Conservation (phyloP, 495 filamentous ascomycete genomes). For the Daldinia vernicosa region DNA sequence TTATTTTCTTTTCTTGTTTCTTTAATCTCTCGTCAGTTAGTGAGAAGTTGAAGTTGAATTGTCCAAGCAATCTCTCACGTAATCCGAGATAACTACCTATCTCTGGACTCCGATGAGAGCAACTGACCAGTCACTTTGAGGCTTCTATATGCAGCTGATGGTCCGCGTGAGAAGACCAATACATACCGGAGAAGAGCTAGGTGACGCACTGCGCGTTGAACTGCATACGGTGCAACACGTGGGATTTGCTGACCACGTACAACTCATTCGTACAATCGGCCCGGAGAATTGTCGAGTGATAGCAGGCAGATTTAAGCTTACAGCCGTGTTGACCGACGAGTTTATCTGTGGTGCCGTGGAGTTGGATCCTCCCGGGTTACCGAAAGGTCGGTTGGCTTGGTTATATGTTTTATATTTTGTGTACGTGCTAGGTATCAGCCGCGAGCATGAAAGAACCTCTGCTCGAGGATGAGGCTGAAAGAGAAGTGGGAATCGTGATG, state of each 20-base stretch:
- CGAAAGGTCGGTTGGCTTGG: constrained; percentile 25
- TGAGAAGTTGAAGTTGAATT: background rate
- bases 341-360: constrained; percentile 27
- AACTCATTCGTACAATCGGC: constrained; percentile 40
- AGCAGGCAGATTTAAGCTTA: constrained; percentile 41
- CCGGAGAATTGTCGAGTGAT: constrained; percentile 38
- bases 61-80: constrained; percentile 25
- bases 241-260: constrained; percentile 35
- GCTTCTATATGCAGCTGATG: constrained; percentile 7
- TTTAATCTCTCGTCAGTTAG: background rate
- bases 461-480: constrained; percentile 36
- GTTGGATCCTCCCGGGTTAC: constrained; percentile 32
- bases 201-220: constrained; percentile 34
- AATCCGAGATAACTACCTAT: constrained; percentile 22
- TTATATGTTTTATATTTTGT: constrained; percentile 5
- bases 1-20: background rate
- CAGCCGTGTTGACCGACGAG: constrained; percentile 36
- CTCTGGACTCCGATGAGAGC: constrained; percentile 14
- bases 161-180: constrained; percentile 1
- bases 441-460: constrained; percentile 26
- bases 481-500: constrained; percentile 4
- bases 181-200: constrained; percentile 21
- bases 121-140: constrained; percentile 33
- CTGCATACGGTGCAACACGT: constrained; percentile 39
- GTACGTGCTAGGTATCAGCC: constrained; percentile 38